Evolutionary conservation across 2,329 filamentous ascomycete genomes (phyloP).

Genomic region (Paecilomyces dactylethromorphus): DNA sequence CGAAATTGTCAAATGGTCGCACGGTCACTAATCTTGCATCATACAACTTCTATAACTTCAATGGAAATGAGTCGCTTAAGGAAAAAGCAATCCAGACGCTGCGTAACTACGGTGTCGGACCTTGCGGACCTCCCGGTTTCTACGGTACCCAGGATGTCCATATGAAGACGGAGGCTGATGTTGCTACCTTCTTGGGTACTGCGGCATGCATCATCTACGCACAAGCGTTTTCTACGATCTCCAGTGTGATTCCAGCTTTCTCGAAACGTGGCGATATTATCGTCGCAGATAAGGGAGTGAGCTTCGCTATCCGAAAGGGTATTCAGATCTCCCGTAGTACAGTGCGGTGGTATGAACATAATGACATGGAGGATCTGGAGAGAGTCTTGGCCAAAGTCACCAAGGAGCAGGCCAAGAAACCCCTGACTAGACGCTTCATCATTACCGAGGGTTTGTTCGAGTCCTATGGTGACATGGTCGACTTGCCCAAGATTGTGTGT

Average conservation of each 20-base stretch:
- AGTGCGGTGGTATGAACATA: slow-evolving; percentile 91
- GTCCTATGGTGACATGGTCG: slow-evolving; percentile 73
- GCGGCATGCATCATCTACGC: slow-evolving; percentile 91
- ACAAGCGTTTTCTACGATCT: slow-evolving; percentile 92
- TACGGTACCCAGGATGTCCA: slow-evolving; percentile 98
- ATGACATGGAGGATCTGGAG: slow-evolving; percentile 91
- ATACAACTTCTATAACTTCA: slow-evolving; percentile 97
- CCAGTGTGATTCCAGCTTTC: slow-evolving; percentile 93
- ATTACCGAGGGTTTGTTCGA: slow-evolving; percentile 95
- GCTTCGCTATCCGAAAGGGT: slow-evolving; percentile 89
- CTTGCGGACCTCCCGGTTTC: slow-evolving; percentile 93
- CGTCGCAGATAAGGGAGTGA: slow-evolving; percentile 86
- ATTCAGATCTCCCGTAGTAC: slow-evolving; percentile 87
- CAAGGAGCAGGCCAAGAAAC: slow-evolving; percentile 82
- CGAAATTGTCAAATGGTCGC: slow-evolving; percentile 79
- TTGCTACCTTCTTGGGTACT: slow-evolving; percentile 81
- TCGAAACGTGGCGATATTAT: slow-evolving; percentile 97
- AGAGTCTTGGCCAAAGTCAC: slow-evolving; percentile 75
- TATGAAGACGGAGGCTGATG: slow-evolving; percentile 92
- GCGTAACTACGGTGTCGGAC: slow-evolving; percentile 91
- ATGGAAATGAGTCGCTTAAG: slow-evolving; percentile 83
- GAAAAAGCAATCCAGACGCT: slow-evolving; percentile 92
- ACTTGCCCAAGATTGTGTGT: slow-evolving; percentile 77
- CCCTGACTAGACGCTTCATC: slow-evolving; percentile 85
- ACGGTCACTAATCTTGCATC: slow-evolving; percentile 91